phyloP scores from a whole-genome alignment of 176 grass and related monocot genomes.

The Raddia guianensis region DNA sequence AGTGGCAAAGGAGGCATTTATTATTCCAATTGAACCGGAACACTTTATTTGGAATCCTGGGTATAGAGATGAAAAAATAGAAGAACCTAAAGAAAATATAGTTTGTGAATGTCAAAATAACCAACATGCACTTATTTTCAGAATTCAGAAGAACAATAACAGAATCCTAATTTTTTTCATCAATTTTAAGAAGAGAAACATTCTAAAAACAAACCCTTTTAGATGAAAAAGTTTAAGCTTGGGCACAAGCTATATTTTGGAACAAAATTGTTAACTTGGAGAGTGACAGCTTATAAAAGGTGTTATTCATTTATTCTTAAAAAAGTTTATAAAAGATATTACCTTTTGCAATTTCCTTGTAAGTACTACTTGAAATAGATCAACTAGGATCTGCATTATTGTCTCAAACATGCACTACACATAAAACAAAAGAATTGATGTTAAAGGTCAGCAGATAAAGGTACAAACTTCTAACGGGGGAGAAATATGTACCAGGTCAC shows the following conservation, averaged over 20 bases:
- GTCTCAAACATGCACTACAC: not conserved
- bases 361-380: slow-evolving; percentile 24
- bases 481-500: slow-evolving; percentile 39
- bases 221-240: not conserved
- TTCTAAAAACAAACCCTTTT: not conserved
- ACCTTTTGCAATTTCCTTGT: slow-evolving; percentile 6
- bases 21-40: not conserved
- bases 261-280: not conserved
- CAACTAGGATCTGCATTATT: not conserved
- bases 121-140: not conserved
- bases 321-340: not conserved
- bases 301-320: too few relatives aligned
- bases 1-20: not conserved
- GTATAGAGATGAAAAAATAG: not conserved
- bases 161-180: not conserved
- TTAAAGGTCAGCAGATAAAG: slow-evolving; percentile 6
- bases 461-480: slow-evolving; percentile 25
- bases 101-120: not conserved
- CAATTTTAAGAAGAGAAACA: not conserved
- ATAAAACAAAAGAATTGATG: slow-evolving; percentile 19
- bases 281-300: not conserved
- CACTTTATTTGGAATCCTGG: not conserved
- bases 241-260: not conserved
- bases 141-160: not conserved
- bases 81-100: not conserved